These are phyloP conservation scores for Craspedostauros australis DNA, from an alignment of 108 stramenopile genomes.

Conservation along the genomic window DNA sequence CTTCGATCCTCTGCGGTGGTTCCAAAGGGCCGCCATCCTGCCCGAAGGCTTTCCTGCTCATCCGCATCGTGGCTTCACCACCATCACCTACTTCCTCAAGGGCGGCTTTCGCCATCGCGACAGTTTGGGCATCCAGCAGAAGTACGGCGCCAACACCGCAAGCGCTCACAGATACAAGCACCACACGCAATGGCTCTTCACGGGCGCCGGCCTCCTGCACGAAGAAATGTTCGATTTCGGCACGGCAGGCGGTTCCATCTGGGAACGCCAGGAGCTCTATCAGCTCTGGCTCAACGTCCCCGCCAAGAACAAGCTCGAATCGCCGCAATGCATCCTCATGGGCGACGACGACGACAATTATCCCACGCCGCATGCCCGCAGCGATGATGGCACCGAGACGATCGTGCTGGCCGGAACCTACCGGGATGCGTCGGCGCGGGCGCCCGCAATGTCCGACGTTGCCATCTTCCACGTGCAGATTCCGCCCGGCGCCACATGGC, in stretches of 20 bases:
- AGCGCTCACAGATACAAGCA: not conserved
- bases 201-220: constrained; percentile 79
- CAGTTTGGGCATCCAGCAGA: constrained; percentile 57
- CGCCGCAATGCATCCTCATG: constrained; percentile 46
- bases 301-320: constrained; percentile 32
- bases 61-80: constrained; percentile 83
- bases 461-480: constrained; percentile 58
- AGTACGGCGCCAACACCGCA: constrained; percentile 49
- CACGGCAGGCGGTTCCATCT: constrained; percentile 6
- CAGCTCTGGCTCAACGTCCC: constrained; percentile 85
- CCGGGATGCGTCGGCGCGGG: constrained; percentile 21
- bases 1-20: constrained; percentile 60
- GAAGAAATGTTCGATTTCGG: constrained; percentile 84
- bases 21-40: constrained; percentile 46
- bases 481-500: constrained; percentile 37
- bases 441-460: constrained; percentile 44
- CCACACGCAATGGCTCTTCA: constrained; percentile 73
- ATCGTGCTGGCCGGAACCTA: constrained; percentile 48
- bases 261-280: constrained; percentile 60
- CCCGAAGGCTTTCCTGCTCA: constrained; percentile 88
- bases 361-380: not conserved
- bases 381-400: constrained; percentile 3
- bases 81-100: constrained; percentile 66
- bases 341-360: constrained; percentile 6
- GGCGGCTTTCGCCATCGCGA: constrained; percentile 86